These are phyloP conservation scores for Biscogniauxia marginata DNA, from an alignment of 2,329 filamentous ascomycete genomes.

Conservation along the genomic window DNA sequence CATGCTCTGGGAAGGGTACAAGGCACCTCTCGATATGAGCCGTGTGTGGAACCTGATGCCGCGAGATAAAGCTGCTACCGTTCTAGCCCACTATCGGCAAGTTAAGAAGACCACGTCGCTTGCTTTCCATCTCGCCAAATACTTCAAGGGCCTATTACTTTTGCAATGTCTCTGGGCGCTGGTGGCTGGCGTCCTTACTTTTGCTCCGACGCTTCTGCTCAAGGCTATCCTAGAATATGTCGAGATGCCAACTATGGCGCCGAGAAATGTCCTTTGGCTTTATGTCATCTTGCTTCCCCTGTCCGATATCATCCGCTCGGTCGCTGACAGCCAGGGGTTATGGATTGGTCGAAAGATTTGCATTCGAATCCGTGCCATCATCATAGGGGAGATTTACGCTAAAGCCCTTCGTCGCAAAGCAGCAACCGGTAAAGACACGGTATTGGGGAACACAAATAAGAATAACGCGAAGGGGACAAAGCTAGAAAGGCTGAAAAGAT, in stretches of 20 bases:
- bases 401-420: constrained; percentile 92
- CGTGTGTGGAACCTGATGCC: constrained; percentile 91
- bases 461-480: constrained; percentile 39
- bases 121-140: constrained; percentile 76
- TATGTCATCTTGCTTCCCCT: constrained; percentile 89
- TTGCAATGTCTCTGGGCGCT: constrained; percentile 79
- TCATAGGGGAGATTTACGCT: constrained; percentile 95
- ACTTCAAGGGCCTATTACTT: constrained; percentile 76
- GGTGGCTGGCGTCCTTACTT: constrained; percentile 79
- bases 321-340: constrained; percentile 80
- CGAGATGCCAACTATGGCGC: constrained; percentile 74
- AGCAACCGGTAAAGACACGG: constrained; percentile 71
- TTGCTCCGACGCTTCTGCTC: constrained; percentile 85
- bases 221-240: constrained; percentile 92
- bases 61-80: constrained; percentile 79
- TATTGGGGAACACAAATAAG: constrained; percentile 59
- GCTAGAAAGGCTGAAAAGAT: constrained; percentile 51
- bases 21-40: constrained; percentile 74
- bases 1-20: constrained; percentile 87
- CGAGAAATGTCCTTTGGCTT: constrained; percentile 88
- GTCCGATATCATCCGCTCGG: constrained; percentile 76
- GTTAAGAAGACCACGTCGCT: constrained; percentile 78
- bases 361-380: constrained; percentile 87
- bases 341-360: constrained; percentile 95
- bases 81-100: constrained; percentile 81